phyloP scores from a whole-genome alignment of 345 rosid species.

The Sisymbrium altissimum region DNA sequence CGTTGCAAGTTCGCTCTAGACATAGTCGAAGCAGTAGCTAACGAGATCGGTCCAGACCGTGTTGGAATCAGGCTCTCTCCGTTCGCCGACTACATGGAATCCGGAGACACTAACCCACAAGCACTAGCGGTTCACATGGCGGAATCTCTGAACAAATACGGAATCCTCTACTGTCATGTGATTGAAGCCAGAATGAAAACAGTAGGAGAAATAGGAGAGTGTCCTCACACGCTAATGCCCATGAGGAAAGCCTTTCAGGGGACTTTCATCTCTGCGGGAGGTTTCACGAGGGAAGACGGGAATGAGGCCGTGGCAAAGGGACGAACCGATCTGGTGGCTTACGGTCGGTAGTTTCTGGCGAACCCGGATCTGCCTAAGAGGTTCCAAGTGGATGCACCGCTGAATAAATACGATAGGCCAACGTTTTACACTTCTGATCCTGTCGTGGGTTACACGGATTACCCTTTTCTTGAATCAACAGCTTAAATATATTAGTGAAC shows the following conservation, averaged over 20 bases:
- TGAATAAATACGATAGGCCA: conserved; percentile 47
- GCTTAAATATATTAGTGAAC: too few relatives aligned
- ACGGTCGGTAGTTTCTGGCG: conserved; percentile 56
- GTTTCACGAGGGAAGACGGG: conserved; percentile 50
- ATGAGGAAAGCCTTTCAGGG: conserved; percentile 71
- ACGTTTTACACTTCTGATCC: conserved; percentile 47
- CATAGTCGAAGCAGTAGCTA: conserved; percentile 54
- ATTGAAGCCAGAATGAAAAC: conserved; percentile 61
- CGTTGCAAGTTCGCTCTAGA: conserved; percentile 65
- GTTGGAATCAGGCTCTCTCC: conserved; percentile 76
- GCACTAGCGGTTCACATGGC: conserved; percentile 63
- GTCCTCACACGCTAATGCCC: conserved; percentile 41
- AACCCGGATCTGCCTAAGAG: conserved; percentile 74
- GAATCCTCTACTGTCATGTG: conserved; percentile 64
- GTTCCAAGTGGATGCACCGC: conserved; percentile 52
- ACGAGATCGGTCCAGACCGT: conserved; percentile 69
- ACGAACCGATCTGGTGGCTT: conserved; percentile 56
- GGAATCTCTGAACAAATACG: conserved; percentile 50
- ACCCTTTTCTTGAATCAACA: conserved; percentile 53
- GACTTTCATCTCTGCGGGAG: conserved; percentile 62
- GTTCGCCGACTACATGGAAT: conserved; percentile 44
- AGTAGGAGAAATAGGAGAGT: conserved; percentile 19
- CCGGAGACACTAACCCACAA: conserved; percentile 61
- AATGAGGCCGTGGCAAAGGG: conserved; percentile 45
- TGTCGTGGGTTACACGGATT: conserved; percentile 60